Conservation (phyloP, 352 stramenopile species). For the Pythium volutum region DNA sequence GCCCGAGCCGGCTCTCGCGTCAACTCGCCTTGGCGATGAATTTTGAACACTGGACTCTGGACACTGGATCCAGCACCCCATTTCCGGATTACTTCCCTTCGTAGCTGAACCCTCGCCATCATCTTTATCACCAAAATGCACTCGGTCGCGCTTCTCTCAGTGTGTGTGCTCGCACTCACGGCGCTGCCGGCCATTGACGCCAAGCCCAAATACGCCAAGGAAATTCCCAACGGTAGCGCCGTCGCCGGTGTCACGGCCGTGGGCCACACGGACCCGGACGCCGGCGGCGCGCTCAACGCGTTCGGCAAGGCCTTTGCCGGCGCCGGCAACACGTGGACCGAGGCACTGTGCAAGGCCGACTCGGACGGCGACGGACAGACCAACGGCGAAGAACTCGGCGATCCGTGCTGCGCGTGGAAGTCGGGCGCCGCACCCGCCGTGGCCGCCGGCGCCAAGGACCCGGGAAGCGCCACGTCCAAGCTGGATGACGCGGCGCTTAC, state of each 20-base stretch:
- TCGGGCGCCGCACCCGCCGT: not conserved
- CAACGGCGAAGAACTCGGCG: conserved; percentile 82
- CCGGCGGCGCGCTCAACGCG: conserved; percentile 43
- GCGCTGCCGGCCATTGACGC: conserved; percentile 4
- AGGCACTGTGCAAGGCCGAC: conserved; percentile 59
- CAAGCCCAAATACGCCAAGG: conserved; percentile 10
- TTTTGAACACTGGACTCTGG: not conserved
- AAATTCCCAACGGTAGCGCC: conserved; percentile 20
- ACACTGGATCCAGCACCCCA: not conserved
- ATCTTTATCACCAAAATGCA: conserved; percentile 7
- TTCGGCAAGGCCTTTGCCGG: conserved; percentile 70
- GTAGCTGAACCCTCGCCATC: not conserved
- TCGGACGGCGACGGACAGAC: conserved; percentile 79
- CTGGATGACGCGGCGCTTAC: conserved; percentile 20
- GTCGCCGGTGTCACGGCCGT: conserved; percentile 28
- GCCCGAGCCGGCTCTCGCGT: too few species aligned
- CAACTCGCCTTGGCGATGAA: not conserved
- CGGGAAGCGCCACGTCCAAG: conserved; percentile 22
- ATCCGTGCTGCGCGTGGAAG: conserved; percentile 77
- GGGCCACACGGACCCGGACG: conserved; percentile 48
- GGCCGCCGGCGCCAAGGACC: conserved; percentile 19
- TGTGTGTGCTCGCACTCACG: conserved; percentile 9
- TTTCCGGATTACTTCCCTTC: conserved; percentile 1
- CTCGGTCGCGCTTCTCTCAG: conserved; percentile 8
- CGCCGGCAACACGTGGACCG: conserved; percentile 44